These are phyloP conservation scores for Hortiboletus campestris DNA, from an alignment of 768 basidiomycete genomes.

Conservation along the genomic window DNA sequence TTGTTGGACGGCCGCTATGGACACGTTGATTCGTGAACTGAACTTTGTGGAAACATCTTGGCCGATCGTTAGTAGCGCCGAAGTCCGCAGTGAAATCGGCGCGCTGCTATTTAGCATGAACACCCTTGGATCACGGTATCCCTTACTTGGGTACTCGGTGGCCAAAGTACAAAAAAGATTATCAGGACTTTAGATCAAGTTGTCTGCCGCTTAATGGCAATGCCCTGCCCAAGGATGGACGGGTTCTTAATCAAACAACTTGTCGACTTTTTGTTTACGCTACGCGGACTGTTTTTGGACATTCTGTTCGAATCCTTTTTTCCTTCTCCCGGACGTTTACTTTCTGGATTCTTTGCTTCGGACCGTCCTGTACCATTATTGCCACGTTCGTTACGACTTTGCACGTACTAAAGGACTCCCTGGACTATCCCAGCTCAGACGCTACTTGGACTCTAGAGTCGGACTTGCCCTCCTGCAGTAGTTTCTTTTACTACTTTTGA, in stretches of 20 bases:
- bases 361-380: constrained; percentile 9
- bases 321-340: constrained; percentile 3
- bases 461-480: constrained; percentile 26
- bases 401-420: constrained; percentile 21
- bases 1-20: constrained; percentile 70
- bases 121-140: constrained; percentile 57
- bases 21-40: constrained; percentile 66
- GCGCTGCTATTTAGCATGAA: constrained; percentile 64
- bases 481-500: constrained; percentile 11
- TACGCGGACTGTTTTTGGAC: constrained; percentile 16
- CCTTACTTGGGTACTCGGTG: constrained; percentile 44
- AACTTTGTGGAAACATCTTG: constrained; percentile 61
- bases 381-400: constrained; percentile 27
- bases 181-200: constrained; percentile 25
- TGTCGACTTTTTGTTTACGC: background rate
- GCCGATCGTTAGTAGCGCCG: constrained; percentile 55
- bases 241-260: background rate
- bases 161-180: constrained; percentile 33
- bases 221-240: background rate
- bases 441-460: constrained; percentile 25
- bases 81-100: constrained; percentile 60
- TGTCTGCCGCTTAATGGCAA: constrained; percentile 1
- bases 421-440: constrained; percentile 19
- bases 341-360: constrained; percentile 5
- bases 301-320: background rate